phyloP scores from a whole-genome alignment of 345 rosid genomes.

The Camelina sativa region DNA sequence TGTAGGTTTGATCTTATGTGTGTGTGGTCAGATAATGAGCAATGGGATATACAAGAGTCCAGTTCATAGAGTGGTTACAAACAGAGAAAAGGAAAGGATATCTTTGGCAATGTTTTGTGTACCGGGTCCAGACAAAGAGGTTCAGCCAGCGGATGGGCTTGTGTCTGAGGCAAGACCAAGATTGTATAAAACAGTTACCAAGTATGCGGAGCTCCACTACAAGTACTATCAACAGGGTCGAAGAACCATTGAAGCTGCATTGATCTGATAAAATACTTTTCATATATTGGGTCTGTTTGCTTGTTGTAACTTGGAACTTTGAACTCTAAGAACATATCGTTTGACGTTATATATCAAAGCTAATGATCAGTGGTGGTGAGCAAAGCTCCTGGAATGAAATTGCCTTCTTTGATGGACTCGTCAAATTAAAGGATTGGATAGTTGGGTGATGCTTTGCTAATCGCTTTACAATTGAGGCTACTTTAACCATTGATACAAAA shows the following conservation, averaged over 20 bases:
- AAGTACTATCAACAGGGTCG: slow-evolving; percentile 53
- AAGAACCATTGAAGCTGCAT: slow-evolving; percentile 60
- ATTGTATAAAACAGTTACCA: slow-evolving; percentile 53
- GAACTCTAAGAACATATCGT: no score
- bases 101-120: slow-evolving; percentile 57
- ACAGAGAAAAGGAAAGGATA: slow-evolving; percentile 53
- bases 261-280: slow-evolving; percentile 27
- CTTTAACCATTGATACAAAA: no score
- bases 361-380: no score
- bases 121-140: slow-evolving; percentile 49
- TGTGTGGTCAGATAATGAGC: slow-evolving; percentile 54
- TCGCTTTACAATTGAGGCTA: no score
- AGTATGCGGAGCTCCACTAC: slow-evolving; percentile 49
- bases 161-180: slow-evolving; percentile 53
- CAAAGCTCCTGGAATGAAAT: no score
- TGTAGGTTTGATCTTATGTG: slow-evolving; percentile 9
- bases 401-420: no score
- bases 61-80: slow-evolving; percentile 55
- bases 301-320: neutral
- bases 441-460: no score
- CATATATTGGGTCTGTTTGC: neutral
- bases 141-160: slow-evolving; percentile 46
- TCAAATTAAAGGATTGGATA: no score
- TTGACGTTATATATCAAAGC: no score
- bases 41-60: slow-evolving; percentile 67